Evolutionary conservation across 768 basidiomycete genomes (phyloP), one percentile per base, ranked within the genome.

Genomic region (Guyanaporus albipodus): DNA sequence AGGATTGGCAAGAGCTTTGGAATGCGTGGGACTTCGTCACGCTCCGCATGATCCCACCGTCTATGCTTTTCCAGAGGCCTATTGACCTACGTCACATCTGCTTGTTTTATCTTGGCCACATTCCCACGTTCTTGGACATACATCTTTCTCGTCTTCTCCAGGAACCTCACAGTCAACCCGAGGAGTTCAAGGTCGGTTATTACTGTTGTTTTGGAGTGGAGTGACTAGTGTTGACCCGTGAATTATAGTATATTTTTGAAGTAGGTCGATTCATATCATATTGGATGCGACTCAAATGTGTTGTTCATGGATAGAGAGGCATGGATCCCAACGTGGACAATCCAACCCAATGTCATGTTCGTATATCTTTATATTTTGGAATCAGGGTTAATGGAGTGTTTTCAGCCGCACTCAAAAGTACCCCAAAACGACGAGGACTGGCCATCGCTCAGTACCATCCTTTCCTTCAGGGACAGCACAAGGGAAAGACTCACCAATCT

Each of bases 271-370:
- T 21, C 21, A 6, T n/a, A 31, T 8, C 27, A 22, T 31, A 28
- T 7, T 33, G 28, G 27, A 24, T 29, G 17, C 7, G 15, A 36
- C 44, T 54, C n/a, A 15, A 58, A 39, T 38, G 38, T 48, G 32
- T 34, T 32, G 19, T 43, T 22, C 37, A 44, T 55, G 57, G 15
- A 66, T 63, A 94, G 83, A 82, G 96, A 29, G 96, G 96, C 8
- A 95, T 99, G 56, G 96, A 98, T 55, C 96, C 96, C 0, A 81
- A 85, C 57, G 92, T 98, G 21, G 88, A 96, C 49, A 89, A 96
- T 58, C 91, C 92, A 0, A 81, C 78, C 4, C 70, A 83, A 62
- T 89, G 88, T 52, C 92, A 97, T 61, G 91, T 92, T 66, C 42
- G 83, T 67, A 18, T 21, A 19, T 24, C 17, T 4, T 5, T 19